Base-by-base conservation (phyloP, 2,329 filamentous ascomycete genomes). In the Gliomastix tumulicola region DNA sequence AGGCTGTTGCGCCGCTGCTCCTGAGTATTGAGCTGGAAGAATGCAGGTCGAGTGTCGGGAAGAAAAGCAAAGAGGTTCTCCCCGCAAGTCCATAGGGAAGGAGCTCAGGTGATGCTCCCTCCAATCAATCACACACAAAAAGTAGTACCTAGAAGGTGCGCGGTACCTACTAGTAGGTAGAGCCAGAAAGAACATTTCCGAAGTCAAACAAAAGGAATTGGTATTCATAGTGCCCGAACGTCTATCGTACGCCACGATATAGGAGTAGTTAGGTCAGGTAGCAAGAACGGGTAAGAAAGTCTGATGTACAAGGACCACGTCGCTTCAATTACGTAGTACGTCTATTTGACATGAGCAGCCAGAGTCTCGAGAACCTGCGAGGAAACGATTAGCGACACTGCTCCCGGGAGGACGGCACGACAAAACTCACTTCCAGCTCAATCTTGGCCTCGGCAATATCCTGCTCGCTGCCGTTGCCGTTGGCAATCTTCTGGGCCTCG, bases 381-480 rank as follows among this genome's bases (percentile, higher is more conserved):
- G 34, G 21, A 30, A 33, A 8, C 13, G 6, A 16, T 41, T 9
- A 40, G 35, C 37, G n/a, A n/a, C 22, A 15, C 8, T 23, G 12
- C 13, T 16, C 10, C 15, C 7, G 28, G 27, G 12, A 37, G 18
- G 11, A 9, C 22, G 17, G 6, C 18, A 4, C n/a, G n/a, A 25
- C 16, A 20, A 16, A 35, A 51, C 41, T 19, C n/a, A 95, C 90
- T 88, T 98, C 92, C 52, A 98, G 71, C 77, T 97, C 90, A 63
- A 98, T 90, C 80, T 96, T 97, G 50, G 92, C 92, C 80, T 98
- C 92, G 48, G 90, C 90, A 68, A 97, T 86, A 59, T 97, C 92
- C 70, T 88, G 83, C 79, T 96, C 92, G 66, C 88, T 96, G 57
- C 90, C 92, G 59, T 74, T 80, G 58, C 92, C 92, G 63, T 69